phyloP scores from a whole-genome alignment of 2,329 filamentous ascomycete genomes.

The Alternaria sp. region DNA sequence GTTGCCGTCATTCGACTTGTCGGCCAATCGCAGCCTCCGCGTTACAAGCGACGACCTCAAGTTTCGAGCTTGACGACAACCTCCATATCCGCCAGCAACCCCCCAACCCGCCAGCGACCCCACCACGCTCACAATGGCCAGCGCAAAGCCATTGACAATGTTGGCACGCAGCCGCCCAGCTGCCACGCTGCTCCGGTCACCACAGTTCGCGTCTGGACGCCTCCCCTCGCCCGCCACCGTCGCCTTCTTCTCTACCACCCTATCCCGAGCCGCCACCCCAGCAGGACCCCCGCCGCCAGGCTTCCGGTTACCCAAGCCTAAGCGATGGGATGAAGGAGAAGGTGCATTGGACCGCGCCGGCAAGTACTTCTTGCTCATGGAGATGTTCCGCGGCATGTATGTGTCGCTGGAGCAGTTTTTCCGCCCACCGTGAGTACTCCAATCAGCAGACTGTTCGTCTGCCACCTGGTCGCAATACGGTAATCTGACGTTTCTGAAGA shows the following conservation, averaged over 20 bases:
- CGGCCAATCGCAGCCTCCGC: constrained; percentile 40
- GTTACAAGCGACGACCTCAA: constrained; percentile 31
- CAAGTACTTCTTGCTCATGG: constrained; percentile 93
- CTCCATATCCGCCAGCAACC: constrained; percentile 29
- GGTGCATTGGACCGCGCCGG: constrained; percentile 80
- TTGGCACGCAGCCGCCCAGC: constrained; percentile 55
- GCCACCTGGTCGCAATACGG: background rate
- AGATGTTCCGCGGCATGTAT: constrained; percentile 98
- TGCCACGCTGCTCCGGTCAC: constrained; percentile 46
- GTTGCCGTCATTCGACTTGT: constrained; percentile 28
- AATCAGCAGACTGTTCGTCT: constrained; percentile 18
- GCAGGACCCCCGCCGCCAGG: constrained; percentile 77
- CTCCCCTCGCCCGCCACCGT: constrained; percentile 54
- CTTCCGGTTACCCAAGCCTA: constrained; percentile 77
- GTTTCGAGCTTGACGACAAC: constrained; percentile 30
- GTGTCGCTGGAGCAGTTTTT: constrained; percentile 98
- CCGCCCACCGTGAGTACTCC: constrained; percentile 82
- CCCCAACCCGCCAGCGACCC: constrained; percentile 33
- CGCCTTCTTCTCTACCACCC: constrained; percentile 68
- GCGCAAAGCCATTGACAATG: constrained; percentile 55
- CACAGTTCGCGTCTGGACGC: constrained; percentile 40
- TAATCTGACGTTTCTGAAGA: constrained; percentile 58
- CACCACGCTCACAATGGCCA: constrained; percentile 53
- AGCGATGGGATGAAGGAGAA: constrained; percentile 83
- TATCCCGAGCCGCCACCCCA: constrained; percentile 68